phyloP scores from a whole-genome alignment of 2,329 filamentous ascomycete genomes.

The Diplodia intermedia region DNA sequence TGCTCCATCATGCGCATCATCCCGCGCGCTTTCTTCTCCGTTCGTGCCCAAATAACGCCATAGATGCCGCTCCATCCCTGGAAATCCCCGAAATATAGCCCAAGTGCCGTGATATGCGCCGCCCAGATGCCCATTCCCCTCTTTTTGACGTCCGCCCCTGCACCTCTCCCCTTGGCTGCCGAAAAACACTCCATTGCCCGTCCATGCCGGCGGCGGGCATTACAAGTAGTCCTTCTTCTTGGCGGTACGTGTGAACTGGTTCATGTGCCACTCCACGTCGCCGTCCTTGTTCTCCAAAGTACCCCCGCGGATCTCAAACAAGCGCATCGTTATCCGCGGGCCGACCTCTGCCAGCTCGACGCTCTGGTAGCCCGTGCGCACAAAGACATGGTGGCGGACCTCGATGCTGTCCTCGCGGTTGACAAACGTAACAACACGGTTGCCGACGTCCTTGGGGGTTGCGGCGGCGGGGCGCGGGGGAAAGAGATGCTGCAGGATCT shows the following conservation, averaged over 20 bases:
- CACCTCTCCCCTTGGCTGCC: conserved; percentile 8
- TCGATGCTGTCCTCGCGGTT: conserved; percentile 90
- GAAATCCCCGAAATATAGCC: conserved; percentile 10
- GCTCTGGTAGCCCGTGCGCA: conserved; percentile 87
- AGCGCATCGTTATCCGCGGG: conserved; percentile 94
- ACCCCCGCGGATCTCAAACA: conserved; percentile 91
- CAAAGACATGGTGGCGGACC: conserved; percentile 91
- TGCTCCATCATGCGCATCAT: conserved; percentile 27
- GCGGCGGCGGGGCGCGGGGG: conserved; percentile 77
- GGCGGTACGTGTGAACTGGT: conserved; percentile 91
- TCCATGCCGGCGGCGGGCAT: conserved; percentile 40
- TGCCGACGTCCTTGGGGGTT: conserved; percentile 75
- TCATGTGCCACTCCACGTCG: conserved; percentile 95
- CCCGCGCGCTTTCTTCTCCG: conserved; percentile 16
- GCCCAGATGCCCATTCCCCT: conserved; percentile 16
- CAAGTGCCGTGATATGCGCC: conserved; percentile 28
- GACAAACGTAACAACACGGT: conserved; percentile 89
- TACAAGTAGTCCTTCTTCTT: conserved; percentile 95
- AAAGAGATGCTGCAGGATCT: conserved; percentile 92
- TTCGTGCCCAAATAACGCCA: conserved; percentile 28
- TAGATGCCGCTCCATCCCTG: conserved; percentile 24
- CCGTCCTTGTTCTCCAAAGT: conserved; percentile 94
- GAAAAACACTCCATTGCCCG: conserved; percentile 22
- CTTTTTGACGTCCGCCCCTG: conserved; percentile 23
- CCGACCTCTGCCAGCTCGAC: conserved; percentile 90